Base-by-base conservation (phyloP, 768 basidiomycete genomes). In the Macrolepiota fuliginosa region DNA sequence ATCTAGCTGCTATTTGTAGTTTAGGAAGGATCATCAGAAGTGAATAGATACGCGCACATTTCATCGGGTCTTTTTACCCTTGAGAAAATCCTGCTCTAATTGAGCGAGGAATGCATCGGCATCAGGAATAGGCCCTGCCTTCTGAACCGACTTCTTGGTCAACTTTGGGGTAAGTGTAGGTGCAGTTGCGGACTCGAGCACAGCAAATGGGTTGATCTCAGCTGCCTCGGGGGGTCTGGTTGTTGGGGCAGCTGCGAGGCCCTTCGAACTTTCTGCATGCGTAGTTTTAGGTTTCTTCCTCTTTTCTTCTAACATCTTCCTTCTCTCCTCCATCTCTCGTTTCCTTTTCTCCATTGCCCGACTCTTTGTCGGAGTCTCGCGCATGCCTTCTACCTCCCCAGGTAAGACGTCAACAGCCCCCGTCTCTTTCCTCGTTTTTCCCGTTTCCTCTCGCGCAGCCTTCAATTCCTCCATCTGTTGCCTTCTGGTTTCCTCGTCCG, bases 381-480 rank as follows among this genome's bases (percentile, higher is more conserved):
- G 79, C 87, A 92, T 89, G 2, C 92, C 92, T 69, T 93, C 92
- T 17, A 87, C 75, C 67, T 90, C 88, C n/a, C 91, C 89, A 4
- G 87, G 85, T 58, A 71, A 76, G 60, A 86, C 69, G 68, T 90
- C 84, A 42, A 81, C 70, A 2, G 87, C 89, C 13, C 86, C 89
- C 17, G 75, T 64, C 56, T 88, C 88, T 64, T 82, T 79, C 65
- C 88, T 77, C 27, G 76, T 79, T 63, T 77, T 76, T 68, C 85
- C 84, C 0, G 95, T 96, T 70, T 95, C 91, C 50, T 83, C 80
- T 46, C 93, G 79, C 2, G 81, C 81, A 3, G 76, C 71, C 61
- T 81, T 84, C 12, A 98, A 76, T 58, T 90, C 91, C 60, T 92
- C 92, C 93, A 96, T 92, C 71, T 98, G 89, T 54, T 78, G 76